Conservation (phyloP, 805 yeast species). For the Yarrowia yakushimensis region DNA sequence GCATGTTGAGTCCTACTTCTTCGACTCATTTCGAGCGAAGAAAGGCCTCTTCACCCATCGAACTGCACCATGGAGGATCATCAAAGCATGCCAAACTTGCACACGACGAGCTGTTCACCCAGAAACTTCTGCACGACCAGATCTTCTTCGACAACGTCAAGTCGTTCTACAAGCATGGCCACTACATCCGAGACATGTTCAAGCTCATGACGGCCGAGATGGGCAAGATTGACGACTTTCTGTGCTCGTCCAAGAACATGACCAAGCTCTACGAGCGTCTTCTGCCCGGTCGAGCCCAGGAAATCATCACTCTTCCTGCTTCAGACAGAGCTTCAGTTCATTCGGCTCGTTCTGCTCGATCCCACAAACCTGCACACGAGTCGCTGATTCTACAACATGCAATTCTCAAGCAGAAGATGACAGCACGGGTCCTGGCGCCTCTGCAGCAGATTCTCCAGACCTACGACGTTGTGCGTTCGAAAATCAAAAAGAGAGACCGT, state of each 20-base stretch:
- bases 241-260: constrained; percentile 2
- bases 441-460: constrained; percentile 19
- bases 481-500: constrained; percentile 15
- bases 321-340: neutral
- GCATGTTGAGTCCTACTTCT: neutral
- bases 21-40: neutral
- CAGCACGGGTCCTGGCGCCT: constrained; percentile 5
- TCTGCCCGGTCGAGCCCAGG: constrained; percentile 6
- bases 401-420: constrained; percentile 10
- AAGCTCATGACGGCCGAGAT: constrained; percentile 4
- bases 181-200: constrained; percentile 20
- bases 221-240: constrained; percentile 2
- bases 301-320: constrained; percentile 1
- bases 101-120: constrained; percentile 17
- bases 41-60: constrained; percentile 2
- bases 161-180: constrained; percentile 13
- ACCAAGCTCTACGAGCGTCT: neutral
- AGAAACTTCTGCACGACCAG: constrained; percentile 17
- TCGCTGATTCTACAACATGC: neutral
- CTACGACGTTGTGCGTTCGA: constrained; percentile 4
- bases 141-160: constrained; percentile 6
- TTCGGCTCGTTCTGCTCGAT: neutral
- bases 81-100: constrained; percentile 15
- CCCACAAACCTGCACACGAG: neutral
- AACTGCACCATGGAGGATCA: neutral